A percentile compares a stretch with the other conserved stretches of the same genome.
Evolutionary conservation across 208 protist species (phyloP).

Genomic region (Novymonas esmeraldas): DNA sequence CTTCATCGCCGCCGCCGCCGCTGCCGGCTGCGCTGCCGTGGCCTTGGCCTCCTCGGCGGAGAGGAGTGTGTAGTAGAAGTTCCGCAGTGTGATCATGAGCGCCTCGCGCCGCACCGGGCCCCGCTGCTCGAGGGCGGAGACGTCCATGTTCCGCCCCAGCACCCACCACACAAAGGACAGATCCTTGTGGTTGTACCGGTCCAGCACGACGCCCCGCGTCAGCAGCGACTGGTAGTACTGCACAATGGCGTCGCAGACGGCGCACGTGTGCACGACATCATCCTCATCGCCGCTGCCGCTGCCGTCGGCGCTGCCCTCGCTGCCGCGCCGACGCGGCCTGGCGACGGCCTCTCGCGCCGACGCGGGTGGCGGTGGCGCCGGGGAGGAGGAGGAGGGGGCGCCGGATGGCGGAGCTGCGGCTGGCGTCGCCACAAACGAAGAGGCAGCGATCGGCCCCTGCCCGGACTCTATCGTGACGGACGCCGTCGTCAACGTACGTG

Average conservation of each 20-base stretch:
- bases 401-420: conserved; percentile 5
- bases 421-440: conserved; percentile 7
- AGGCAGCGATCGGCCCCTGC: too few species aligned
- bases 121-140: conserved; percentile 44
- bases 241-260: conserved; percentile 58
- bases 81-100: conserved; percentile 67
- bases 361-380: too few species aligned
- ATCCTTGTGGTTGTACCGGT: conserved; percentile 85
- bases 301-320: background rate
- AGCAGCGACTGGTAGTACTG: conserved; percentile 81
- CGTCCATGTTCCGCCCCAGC: conserved; percentile 77
- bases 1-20: background rate
- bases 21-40: conserved; percentile 3
- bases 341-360: too few species aligned
- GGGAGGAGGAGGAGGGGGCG: background rate
- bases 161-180: conserved; percentile 87
- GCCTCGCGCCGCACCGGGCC: conserved; percentile 63
- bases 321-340: too few species aligned
- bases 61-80: conserved; percentile 78
- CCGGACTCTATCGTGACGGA: too few species aligned
- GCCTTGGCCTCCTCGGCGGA: conserved; percentile 27
- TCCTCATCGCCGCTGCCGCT: background rate
- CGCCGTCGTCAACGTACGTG: too few species aligned
- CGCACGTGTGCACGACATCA: conserved; percentile 23
- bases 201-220: conserved; percentile 75